phyloP scores from a whole-genome alignment of 371 early-diverging fungal species.

The Rhizopus microsporus region DNA sequence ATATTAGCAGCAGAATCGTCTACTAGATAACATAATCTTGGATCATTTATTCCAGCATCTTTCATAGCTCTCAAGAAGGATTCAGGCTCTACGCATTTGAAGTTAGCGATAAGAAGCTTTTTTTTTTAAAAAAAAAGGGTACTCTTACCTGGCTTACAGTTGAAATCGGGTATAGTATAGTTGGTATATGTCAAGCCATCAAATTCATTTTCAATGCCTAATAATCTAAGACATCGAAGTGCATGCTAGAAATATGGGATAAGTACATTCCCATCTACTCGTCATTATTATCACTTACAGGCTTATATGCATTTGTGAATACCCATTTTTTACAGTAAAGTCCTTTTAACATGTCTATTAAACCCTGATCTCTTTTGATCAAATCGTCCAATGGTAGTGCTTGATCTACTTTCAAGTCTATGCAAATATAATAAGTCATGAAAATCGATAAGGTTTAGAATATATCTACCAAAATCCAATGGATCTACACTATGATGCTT shows the following conservation, averaged over 20 bases:
- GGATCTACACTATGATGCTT: constrained; percentile 72
- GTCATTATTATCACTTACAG: constrained; percentile 38
- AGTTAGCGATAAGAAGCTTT: not conserved
- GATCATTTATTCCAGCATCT: constrained; percentile 64
- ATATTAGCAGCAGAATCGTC: constrained; percentile 76
- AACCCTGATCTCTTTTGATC: constrained; percentile 59
- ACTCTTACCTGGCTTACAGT: constrained; percentile 73
- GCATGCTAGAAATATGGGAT: constrained; percentile 59
- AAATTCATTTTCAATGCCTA: constrained; percentile 76
- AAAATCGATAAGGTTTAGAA: not conserved
- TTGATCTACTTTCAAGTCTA: constrained; percentile 73
- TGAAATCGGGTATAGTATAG: constrained; percentile 68
- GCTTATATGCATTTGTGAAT: constrained; percentile 81
- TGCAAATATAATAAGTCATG: not conserved
- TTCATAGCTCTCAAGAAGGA: constrained; percentile 69
- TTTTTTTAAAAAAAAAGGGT: not conserved
- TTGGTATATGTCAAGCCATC: constrained; percentile 80
- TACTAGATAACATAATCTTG: constrained; percentile 68
- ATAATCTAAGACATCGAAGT: constrained; percentile 59
- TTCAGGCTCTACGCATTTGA: constrained; percentile 27
- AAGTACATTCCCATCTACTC: not conserved
- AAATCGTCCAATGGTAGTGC: constrained; percentile 70
- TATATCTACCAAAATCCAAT: constrained; percentile 51
- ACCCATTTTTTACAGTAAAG: constrained; percentile 73
- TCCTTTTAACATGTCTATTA: constrained; percentile 64